Percentiles rank a stretch among this genome's conserved stretches.
Conservation (phyloP, 2,329 filamentous ascomycete species). For the Xylariaceae sp. region DNA sequence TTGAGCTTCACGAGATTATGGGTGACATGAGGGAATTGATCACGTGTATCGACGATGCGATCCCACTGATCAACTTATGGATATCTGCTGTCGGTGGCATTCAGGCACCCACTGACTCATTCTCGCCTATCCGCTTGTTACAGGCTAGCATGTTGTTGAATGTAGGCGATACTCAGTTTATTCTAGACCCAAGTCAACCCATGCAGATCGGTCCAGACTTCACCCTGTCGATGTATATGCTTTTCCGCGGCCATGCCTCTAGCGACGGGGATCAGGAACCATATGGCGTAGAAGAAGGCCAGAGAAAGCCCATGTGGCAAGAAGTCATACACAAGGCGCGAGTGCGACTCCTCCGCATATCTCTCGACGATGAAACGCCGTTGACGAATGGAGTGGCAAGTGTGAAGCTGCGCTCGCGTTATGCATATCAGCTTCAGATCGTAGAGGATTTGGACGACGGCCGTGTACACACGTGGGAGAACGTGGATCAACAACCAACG, state of each 20-base stretch:
- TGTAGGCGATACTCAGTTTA: constrained; percentile 80
- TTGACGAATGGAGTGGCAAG: constrained; percentile 4
- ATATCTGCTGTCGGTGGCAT: constrained; percentile 92
- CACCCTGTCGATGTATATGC: constrained; percentile 86
- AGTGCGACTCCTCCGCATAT: constrained; percentile 73
- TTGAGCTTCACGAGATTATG: constrained; percentile 67
- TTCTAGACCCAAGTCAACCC: constrained; percentile 55
- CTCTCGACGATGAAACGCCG: constrained; percentile 27
- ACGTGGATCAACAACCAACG: constrained; percentile 23
- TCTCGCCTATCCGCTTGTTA: constrained; percentile 84
- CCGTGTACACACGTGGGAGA: constrained; percentile 45
- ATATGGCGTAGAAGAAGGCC: constrained; percentile 49
- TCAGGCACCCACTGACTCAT: constrained; percentile 72
- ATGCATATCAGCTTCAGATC: constrained; percentile 75
- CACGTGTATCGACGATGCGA: constrained; percentile 78
- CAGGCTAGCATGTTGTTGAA: constrained; percentile 92
- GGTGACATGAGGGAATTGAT: constrained; percentile 72
- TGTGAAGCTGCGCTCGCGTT: constrained; percentile 42
- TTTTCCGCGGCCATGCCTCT: constrained; percentile 75
- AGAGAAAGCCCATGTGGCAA: constrained; percentile 77
- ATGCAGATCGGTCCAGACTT: constrained; percentile 87
- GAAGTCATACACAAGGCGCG: constrained; percentile 92
- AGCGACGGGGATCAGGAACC: constrained; percentile 42
- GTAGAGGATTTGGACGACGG: constrained; percentile 72
- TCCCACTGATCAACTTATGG: constrained; percentile 86